phyloP scores from a whole-genome alignment of 352 stramenopile genomes.

The Lagenidium sp. region DNA sequence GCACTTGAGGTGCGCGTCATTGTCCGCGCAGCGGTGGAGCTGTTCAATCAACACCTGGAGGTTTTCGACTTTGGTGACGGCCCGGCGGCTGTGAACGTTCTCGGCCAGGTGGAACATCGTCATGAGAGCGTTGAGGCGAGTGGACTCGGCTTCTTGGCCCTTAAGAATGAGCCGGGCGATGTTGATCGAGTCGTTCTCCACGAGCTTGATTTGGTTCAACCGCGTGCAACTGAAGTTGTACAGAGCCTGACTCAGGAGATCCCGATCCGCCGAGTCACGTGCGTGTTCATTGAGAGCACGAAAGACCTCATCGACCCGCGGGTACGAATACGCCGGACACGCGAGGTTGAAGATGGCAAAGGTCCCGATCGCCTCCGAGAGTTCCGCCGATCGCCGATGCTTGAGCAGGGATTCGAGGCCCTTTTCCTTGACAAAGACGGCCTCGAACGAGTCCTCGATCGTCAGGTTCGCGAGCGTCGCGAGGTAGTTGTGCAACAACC shows the following conservation, averaged over 20 bases:
- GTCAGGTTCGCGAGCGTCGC: constrained; percentile 58
- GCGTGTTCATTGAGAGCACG: constrained; percentile 44
- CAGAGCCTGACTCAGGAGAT: constrained; percentile 37
- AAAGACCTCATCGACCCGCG: constrained; percentile 55
- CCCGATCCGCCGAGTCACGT: constrained; percentile 26
- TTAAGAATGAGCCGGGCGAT: constrained; percentile 24
- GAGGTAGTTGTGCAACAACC: constrained; percentile 33
- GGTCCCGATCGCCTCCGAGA: constrained; percentile 28
- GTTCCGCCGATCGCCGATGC: constrained; percentile 25
- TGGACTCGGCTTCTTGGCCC: constrained; percentile 1
- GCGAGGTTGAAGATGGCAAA: constrained; percentile 65
- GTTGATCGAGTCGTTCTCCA: constrained; percentile 32
- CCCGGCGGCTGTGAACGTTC: constrained; percentile 31
- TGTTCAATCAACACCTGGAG: constrained; percentile 36
- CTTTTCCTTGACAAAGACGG: constrained; percentile 64
- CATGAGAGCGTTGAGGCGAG: constrained; percentile 37
- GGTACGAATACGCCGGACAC: constrained; percentile 53
- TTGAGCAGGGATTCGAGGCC: constrained; percentile 49
- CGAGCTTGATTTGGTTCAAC: constrained; percentile 58
- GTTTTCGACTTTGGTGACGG: constrained; percentile 35
- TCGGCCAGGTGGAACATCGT: constrained; percentile 46
- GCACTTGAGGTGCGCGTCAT: constrained; percentile 29
- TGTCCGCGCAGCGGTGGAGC: constrained; percentile 15
- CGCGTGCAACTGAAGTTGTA: constrained; percentile 62
- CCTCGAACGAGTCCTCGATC: constrained; percentile 62